These are phyloP conservation scores for Debaryomyces sp. DNA, from an alignment of 1,139 yeast genomes.

Conservation along the genomic window DNA sequence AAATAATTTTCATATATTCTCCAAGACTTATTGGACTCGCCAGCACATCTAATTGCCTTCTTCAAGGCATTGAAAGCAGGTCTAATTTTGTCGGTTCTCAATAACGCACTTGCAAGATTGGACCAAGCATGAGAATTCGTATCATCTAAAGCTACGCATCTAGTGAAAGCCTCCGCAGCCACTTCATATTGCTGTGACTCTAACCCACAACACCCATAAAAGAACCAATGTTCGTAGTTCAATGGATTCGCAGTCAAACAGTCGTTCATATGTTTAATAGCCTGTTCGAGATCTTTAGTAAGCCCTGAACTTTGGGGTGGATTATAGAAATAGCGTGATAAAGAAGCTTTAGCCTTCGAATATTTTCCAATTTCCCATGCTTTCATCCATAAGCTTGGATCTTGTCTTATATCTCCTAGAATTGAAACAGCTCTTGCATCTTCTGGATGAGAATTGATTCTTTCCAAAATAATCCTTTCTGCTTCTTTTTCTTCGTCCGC, in stretches of 20 bases:
- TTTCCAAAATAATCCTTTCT: slow-evolving; percentile 53
- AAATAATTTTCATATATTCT: slow-evolving; percentile 88
- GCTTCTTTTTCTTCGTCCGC: slow-evolving; percentile 77
- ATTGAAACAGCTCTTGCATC: slow-evolving; percentile 87
- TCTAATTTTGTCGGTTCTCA: slow-evolving; percentile 62
- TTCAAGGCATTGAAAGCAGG: slow-evolving; percentile 86
- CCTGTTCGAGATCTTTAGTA: slow-evolving; percentile 52
- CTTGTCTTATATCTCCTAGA: slow-evolving; percentile 81
- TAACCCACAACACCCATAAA: slow-evolving; percentile 89
- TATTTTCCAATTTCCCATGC: slow-evolving; percentile 89
- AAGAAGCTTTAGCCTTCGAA: slow-evolving; percentile 81
- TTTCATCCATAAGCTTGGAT: slow-evolving; percentile 76
- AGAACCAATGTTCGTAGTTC: slow-evolving; percentile 83
- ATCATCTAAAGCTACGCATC: slow-evolving; percentile 88
- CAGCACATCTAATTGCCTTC: slow-evolving; percentile 71
- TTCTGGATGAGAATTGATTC: slow-evolving; percentile 60
- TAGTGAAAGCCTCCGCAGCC: slow-evolving; percentile 90
- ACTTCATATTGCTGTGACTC: slow-evolving; percentile 71
- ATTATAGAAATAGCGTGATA: slow-evolving; percentile 70
- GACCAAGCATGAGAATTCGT: slow-evolving; percentile 89
- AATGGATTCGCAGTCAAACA: slow-evolving; percentile 78
- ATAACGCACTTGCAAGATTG: slow-evolving; percentile 82
- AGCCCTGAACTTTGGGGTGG: slow-evolving; percentile 64
- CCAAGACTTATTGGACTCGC: slow-evolving; percentile 75
- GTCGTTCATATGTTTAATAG: slow-evolving; percentile 72